Evolutionary conservation across 352 stramenopile genomes (phyloP), one percentile per base, ranked within the genome.

Genomic region (Globisporangium perplexum): DNA sequence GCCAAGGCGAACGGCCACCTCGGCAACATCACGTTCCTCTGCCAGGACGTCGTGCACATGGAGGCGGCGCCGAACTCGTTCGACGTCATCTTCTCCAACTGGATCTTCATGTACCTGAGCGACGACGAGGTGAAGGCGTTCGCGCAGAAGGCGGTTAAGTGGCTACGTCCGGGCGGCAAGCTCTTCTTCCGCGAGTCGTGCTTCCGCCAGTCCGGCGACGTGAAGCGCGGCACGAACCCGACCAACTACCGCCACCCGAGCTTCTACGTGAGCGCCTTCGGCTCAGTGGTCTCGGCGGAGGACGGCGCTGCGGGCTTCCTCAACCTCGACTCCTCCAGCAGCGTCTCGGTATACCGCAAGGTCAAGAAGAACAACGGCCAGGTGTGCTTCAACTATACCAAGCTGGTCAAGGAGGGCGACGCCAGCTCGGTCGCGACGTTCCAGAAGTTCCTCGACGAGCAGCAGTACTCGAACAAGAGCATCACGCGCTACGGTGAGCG

Each of bases 311-410:
- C 83, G 14, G 77, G 74, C 22, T 84, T 73, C 35, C 62, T 91
- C 35, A 69, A 77, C 33, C 60, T 92, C n/a, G 76, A 90, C 53
- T 86, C 74, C 0, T 87, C 73, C 0, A 83, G 77, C 20, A 83
- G 67, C 47, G 65, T 92, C 47, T 57, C 65, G 1, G 74, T 83
- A 7, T 88, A 88, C 60, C 75, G 77, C 56, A 83, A 80, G 45
- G 54, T 87, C 55, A 91, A 91, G 74, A 84, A 88, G 54, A 91
- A 89, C 74, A 88, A 88, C 51, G 81, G 81, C 22, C 81, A 91
- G 48, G 68, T 91, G 15, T 88, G 72, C 62, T 91, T 89, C 52
- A 69, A 63, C 50, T 91, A 87, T 60, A 69, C 58, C 17, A 89
- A 89, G 53, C 51, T 69, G 4, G 42, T 75, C 44, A 87, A 82